These are phyloP conservation scores for Rhododendron molle DNA, from an alignment of 148 eudicot species.

Conservation along the genomic window DNA sequence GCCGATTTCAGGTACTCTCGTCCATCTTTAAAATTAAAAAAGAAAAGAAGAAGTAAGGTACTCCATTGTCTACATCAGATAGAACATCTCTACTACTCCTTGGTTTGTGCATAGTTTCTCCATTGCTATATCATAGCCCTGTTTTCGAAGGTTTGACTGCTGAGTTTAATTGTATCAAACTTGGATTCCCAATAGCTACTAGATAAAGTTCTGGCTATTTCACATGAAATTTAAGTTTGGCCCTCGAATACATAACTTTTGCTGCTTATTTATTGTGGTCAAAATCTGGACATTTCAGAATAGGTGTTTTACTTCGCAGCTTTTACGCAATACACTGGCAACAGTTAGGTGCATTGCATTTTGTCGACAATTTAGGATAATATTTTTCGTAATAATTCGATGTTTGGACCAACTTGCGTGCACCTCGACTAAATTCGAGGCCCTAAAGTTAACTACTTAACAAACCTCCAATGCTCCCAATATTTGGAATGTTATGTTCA, in stretches of 20 bases:
- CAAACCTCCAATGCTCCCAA: background rate
- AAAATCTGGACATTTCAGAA: background rate
- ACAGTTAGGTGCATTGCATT: background rate
- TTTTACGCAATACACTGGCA: background rate
- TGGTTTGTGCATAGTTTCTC: background rate
- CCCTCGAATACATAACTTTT: too few relatives aligned
- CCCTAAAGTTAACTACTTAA: background rate
- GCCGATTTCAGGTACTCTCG: conserved; percentile 10
- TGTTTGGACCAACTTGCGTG: background rate
- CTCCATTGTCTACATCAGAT: background rate
- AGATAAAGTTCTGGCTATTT: background rate
- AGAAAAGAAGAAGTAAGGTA: background rate
- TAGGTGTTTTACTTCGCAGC: background rate
- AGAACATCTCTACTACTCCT: background rate
- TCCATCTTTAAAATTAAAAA: background rate
- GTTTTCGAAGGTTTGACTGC: background rate
- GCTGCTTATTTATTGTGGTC: background rate
- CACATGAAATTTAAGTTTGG: background rate
- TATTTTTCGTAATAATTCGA: background rate
- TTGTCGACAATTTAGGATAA: background rate
- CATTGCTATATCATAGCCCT: background rate
- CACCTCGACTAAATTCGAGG: background rate
- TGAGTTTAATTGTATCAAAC: background rate
- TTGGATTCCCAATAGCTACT: background rate
- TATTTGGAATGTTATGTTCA: background rate